Evolutionary conservation across 176 grass and related monocot species (phyloP).

Genomic region (sorghum (Sorghum bicolor)): Sorghum_bicolor_NCBIv3 NC_012878.2:52332001-52332500

Average conservation of each 20-base stretch:
- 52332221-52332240: not conserved
- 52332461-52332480: not conserved
- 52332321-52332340: not conserved
- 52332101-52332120: not conserved
- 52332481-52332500: constrained; percentile 9
- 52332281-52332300: not conserved
- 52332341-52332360: constrained; percentile 12
- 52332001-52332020: not conserved
- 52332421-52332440: constrained; percentile 98
- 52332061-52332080: not conserved
- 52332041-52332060: not conserved
- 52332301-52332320: constrained; percentile 22
- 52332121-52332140: not conserved
- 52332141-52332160: not conserved
- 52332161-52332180: not conserved
- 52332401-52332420: constrained; percentile 98
- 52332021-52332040: not conserved
- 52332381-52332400: constrained; percentile 94
- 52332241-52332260: not conserved
- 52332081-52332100: not conserved
- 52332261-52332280: not conserved
- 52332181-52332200: not conserved
- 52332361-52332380: constrained; percentile 87
- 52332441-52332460: constrained; percentile 12
- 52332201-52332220: not conserved